phyloP scores from a whole-genome alignment of 805 yeast genomes.

The Zygosaccharomyces pseudorouxii region DNA sequence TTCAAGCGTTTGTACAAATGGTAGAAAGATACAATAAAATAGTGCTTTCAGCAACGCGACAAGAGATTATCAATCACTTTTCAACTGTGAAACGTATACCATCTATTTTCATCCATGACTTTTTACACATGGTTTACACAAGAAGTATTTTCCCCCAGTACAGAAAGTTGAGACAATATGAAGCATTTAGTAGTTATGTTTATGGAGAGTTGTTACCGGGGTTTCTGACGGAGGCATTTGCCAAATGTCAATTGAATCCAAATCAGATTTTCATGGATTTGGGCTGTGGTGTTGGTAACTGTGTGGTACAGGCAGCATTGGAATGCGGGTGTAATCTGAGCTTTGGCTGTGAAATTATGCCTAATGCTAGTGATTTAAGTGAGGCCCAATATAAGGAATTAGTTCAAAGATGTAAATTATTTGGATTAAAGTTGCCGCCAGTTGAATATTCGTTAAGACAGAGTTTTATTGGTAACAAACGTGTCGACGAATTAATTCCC shows the following conservation, averaged over 20 bases:
- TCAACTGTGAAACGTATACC: slow-evolving; percentile 35
- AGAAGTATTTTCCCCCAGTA: slow-evolving; percentile 77
- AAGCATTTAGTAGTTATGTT: slow-evolving; percentile 84
- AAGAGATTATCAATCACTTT: slow-evolving; percentile 34
- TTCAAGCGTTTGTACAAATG: slow-evolving; percentile 27
- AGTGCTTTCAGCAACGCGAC: slow-evolving; percentile 37
- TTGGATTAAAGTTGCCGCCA: slow-evolving; percentile 59
- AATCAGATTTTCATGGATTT: slow-evolving; percentile 70
- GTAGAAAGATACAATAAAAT: slow-evolving; percentile 43
- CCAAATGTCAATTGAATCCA: slow-evolving; percentile 51
- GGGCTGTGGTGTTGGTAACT: slow-evolving; percentile 94
- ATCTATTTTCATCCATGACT: slow-evolving; percentile 50
- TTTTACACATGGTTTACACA: slow-evolving; percentile 67
- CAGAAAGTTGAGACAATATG: slow-evolving; percentile 57
- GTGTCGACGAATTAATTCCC: slow-evolving; percentile 50
- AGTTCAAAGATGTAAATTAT: slow-evolving; percentile 49
- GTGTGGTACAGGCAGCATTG: slow-evolving; percentile 81
- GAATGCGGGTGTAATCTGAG: slow-evolving; percentile 72
- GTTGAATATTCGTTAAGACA: slow-evolving; percentile 57
- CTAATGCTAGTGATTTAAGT: slow-evolving; percentile 68
- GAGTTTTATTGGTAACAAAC: slow-evolving; percentile 64
- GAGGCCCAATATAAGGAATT: slow-evolving; percentile 56
- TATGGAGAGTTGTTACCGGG: slow-evolving; percentile 87
- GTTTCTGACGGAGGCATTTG: slow-evolving; percentile 63
- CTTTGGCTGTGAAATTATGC: slow-evolving; percentile 90